Evolutionary conservation across 148 eudicot genomes (phyloP).

Genomic region (Oxyria digyna): DNA sequence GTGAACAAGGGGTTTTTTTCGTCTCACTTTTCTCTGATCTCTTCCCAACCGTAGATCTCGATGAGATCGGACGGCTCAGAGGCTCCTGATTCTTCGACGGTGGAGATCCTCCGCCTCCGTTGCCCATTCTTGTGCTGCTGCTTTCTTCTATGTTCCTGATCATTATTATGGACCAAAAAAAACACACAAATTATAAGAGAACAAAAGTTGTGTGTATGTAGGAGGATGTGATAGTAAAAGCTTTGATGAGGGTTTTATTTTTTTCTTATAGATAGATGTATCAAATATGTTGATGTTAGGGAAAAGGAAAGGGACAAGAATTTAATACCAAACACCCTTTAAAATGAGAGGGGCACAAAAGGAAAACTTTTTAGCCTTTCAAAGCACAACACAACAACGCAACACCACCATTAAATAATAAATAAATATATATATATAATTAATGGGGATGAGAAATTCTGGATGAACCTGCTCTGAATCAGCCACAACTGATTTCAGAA

Average conservation of each 20-base stretch:
- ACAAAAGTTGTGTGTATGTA: background rate
- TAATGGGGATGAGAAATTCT: background rate
- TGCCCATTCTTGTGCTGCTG: constrained; percentile 3
- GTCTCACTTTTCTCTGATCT: constrained; percentile 19
- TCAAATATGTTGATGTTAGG: background rate
- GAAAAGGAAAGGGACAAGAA: constrained; percentile 4
- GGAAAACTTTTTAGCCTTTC: background rate
- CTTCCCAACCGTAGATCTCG: constrained; percentile 22
- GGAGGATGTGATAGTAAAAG: background rate
- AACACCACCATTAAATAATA: no score
- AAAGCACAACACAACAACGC: background rate
- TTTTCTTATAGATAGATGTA: background rate
- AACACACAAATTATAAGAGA: background rate
- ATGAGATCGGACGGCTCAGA: constrained; percentile 11
- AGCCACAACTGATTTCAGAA: background rate
- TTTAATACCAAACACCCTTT: constrained; percentile 5
- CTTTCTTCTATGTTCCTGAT: constrained; percentile 17
- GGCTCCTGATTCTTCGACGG: constrained; percentile 11
- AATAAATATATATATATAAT: background rate
- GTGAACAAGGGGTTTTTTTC: constrained; percentile 7
- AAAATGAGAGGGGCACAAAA: constrained; percentile 3
- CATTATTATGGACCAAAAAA: background rate
- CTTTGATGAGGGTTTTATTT: background rate
- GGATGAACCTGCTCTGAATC: background rate
- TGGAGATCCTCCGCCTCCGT: background rate